A percentile compares a stretch with the other conserved stretches of the same genome.
Conservation (phyloP, 2,329 filamentous ascomycete species). For the Endoconidiophora laricicola region DNA sequence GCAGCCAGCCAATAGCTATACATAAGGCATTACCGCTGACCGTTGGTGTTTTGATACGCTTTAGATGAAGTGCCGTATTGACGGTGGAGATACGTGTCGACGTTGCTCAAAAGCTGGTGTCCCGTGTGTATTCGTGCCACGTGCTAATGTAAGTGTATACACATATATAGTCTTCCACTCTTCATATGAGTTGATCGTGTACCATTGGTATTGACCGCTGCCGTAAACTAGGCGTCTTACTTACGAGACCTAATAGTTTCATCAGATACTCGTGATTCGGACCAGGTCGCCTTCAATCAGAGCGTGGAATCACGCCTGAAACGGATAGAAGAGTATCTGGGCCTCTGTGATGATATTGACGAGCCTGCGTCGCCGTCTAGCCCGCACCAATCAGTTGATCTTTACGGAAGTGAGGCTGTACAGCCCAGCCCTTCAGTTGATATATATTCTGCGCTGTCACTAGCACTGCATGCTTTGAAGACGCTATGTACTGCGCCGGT, state of each 20-base stretch:
- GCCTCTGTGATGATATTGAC: conserved; percentile 14
- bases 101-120: conserved; percentile 21
- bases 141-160: conserved; percentile 21
- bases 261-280: conserved; percentile 12
- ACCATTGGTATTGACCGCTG: neutral
- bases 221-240: conserved; percentile 9
- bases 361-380: conserved; percentile 12
- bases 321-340: conserved; percentile 18
- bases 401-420: neutral
- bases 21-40: conserved; percentile 17
- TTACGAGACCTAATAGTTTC: conserved; percentile 11
- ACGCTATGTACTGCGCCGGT: conserved; percentile 16
- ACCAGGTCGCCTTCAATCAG: conserved; percentile 13
- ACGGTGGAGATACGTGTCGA: conserved; percentile 20
- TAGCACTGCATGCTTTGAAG: conserved; percentile 19
- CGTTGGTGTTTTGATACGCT: conserved; percentile 13
- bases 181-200: conserved; percentile 1
- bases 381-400: neutral
- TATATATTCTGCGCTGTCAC: conserved; percentile 17
- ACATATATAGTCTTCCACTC: neutral
- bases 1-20: too few species aligned
- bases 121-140: conserved; percentile 25
- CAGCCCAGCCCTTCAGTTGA: conserved; percentile 8
- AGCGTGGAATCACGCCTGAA: conserved; percentile 15
- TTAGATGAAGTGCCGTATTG: conserved; percentile 24